These are phyloP conservation scores for Apiotrichum mycotoxinovorans DNA, from an alignment of 1,284 basidiomycete species.

Conservation along the genomic window DNA sequence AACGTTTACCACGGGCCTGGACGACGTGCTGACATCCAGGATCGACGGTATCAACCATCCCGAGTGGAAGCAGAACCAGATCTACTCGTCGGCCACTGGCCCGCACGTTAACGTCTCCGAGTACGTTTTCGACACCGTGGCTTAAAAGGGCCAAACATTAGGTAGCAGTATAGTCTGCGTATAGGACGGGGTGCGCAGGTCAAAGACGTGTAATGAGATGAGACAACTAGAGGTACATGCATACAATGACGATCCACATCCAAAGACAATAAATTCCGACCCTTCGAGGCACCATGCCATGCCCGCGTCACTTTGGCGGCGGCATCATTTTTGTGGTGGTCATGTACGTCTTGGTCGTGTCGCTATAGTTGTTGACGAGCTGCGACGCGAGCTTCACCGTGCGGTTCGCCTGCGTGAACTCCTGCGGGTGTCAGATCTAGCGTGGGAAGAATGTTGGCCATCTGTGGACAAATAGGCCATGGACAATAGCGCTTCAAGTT, in stretches of 20 bases:
- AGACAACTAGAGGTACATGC: slow-evolving; percentile 5
- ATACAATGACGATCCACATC: slow-evolving; percentile 7
- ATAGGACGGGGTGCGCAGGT: neutral
- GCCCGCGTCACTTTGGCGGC: slow-evolving; percentile 22
- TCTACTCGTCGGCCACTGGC: slow-evolving; percentile 25
- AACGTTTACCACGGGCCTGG: no score
- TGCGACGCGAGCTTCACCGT: slow-evolving; percentile 68
- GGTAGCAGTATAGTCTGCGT: neutral
- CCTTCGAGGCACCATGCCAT: neutral
- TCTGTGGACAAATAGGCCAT: neutral
- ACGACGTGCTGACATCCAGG: no score
- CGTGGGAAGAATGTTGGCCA: neutral
- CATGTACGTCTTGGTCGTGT: slow-evolving; percentile 81
- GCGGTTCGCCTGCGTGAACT: slow-evolving; percentile 33
- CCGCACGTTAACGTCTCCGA: slow-evolving; percentile 28
- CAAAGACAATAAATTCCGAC: neutral
- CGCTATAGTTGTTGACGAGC: slow-evolving; percentile 71
- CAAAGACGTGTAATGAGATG: neutral
- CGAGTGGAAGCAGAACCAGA: slow-evolving; percentile 30
- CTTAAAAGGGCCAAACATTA: neutral
- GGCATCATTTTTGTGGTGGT: slow-evolving; percentile 55
- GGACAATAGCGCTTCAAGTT: no score
- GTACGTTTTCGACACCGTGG: slow-evolving; percentile 27
- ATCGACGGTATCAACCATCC: slow-evolving; percentile 35
- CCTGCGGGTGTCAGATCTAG: slow-evolving; percentile 20